phyloP scores from a whole-genome alignment of 2,329 filamentous ascomycete species.

The Xylariaceae sp. region DNA sequence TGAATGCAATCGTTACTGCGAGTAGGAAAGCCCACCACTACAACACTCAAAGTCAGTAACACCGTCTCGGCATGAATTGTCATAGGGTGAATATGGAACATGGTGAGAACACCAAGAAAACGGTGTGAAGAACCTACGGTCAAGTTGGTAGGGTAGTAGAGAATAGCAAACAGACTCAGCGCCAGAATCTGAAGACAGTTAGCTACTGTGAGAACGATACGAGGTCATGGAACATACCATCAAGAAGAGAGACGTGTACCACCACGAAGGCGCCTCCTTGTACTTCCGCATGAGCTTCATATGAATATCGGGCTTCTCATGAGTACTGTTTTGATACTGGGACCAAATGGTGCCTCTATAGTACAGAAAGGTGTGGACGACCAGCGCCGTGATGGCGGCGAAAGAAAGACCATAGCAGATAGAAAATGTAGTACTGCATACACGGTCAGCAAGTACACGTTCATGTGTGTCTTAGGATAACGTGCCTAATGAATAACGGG shows the following conservation, averaged over 20 bases:
- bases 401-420: conserved; percentile 67
- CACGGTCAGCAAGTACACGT: conserved; percentile 2
- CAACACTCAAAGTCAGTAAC: background rate
- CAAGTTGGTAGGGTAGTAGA: conserved; percentile 61
- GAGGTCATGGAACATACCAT: conserved; percentile 38
- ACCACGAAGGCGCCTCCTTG: conserved; percentile 58
- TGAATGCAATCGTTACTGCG: conserved; percentile 57
- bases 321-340: conserved; percentile 55
- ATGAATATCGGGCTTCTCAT: conserved; percentile 55
- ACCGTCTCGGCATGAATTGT: background rate
- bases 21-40: conserved; percentile 69
- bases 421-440: conserved; percentile 60
- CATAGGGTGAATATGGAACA: too few relatives aligned
- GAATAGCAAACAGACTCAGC: conserved; percentile 49
- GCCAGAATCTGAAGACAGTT: conserved; percentile 42
- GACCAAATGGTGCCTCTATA: conserved; percentile 62
- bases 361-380: conserved; percentile 64
- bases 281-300: conserved; percentile 61
- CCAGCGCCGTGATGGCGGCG: conserved; percentile 61
- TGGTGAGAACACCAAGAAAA: too few relatives aligned
- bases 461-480: background rate
- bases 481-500: conserved; percentile 56
- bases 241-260: conserved; percentile 55
- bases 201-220: background rate
- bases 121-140: conserved; percentile 23